Percentiles rank a stretch among this genome's conserved stretches.
Evolutionary conservation across 352 stramenopile genomes (phyloP).

Genomic region (Phytophthora fragariaefolia): DNA sequence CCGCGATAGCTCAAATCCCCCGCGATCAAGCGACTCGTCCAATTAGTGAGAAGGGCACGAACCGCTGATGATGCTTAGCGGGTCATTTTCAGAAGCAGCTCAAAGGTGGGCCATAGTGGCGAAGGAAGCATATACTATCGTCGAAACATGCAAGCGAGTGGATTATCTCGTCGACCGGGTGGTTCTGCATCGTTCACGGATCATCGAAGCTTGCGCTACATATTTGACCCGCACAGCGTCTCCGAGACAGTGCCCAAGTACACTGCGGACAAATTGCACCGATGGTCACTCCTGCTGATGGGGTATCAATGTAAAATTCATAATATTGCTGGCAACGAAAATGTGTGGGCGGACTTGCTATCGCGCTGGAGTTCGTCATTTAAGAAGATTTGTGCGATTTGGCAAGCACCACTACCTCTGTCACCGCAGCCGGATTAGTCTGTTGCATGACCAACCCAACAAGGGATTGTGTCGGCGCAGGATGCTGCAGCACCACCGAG

Average conservation of each 20-base stretch:
- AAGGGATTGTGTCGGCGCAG: background rate
- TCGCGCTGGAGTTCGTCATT: slow-evolving; percentile 10
- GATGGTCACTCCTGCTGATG: background rate
- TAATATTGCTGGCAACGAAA: no score
- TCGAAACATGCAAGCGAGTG: background rate
- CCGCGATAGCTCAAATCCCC: no score
- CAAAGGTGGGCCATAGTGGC: background rate
- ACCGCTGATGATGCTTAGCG: background rate
- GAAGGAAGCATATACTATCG: no score
- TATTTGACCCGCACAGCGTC: background rate
- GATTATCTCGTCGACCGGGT: background rate
- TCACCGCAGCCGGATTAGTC: slow-evolving; percentile 5
- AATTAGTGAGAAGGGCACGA: background rate
- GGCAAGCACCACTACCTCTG: background rate
- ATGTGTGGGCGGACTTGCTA: no score
- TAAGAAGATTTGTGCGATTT: slow-evolving; percentile 9
- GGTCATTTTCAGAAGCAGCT: background rate
- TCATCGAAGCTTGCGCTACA: background rate
- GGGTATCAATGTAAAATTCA: slow-evolving; percentile 23
- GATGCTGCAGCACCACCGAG: background rate
- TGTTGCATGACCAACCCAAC: slow-evolving; percentile 7
- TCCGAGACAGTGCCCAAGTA: background rate
- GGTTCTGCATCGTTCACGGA: background rate
- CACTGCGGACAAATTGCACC: background rate
- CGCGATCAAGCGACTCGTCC: no score